These are phyloP conservation scores for Bauhinia variegata DNA, from an alignment of 306 rosid species.

Conservation along the genomic window DNA sequence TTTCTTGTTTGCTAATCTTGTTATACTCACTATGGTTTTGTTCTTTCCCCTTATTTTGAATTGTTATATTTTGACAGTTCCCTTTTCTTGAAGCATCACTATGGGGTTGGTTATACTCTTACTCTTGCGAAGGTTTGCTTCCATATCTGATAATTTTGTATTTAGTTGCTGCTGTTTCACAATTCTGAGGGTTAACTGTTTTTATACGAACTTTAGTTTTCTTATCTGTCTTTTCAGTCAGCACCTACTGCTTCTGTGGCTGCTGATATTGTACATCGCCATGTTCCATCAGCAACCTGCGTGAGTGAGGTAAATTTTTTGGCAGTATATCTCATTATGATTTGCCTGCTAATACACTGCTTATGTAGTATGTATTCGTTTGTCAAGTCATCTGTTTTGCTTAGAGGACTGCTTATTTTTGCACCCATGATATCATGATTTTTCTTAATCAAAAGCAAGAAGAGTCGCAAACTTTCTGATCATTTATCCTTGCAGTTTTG, in stretches of 20 bases:
- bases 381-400: not conserved
- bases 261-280: conserved; percentile 81
- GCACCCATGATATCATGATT: not conserved
- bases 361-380: conserved; percentile 6
- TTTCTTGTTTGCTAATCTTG: conserved; percentile 1
- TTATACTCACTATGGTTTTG: conserved; percentile 15
- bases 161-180: conserved; percentile 23
- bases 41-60: conserved; percentile 25
- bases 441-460: not conserved
- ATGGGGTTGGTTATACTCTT: conserved; percentile 94
- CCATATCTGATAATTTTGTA: conserved; percentile 27
- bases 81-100: conserved; percentile 92
- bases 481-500: not conserved
- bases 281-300: conserved; percentile 89
- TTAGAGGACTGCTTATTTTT: not conserved
- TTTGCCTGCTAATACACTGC: conserved; percentile 11
- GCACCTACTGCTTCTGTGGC: conserved; percentile 83
- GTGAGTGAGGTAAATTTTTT: conserved; percentile 86
- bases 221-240: conserved; percentile 58
- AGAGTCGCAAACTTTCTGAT: not conserved
- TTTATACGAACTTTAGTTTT: conserved; percentile 23
- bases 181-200: conserved; percentile 32
- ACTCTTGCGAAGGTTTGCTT: conserved; percentile 85
- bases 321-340: conserved; percentile 6
- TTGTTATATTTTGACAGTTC: conserved; percentile 64